Evolutionary conservation across 1,284 basidiomycete species (phyloP), one percentile per base, ranked within the genome.

Genomic region (Irpex rosettiformis): DNA sequence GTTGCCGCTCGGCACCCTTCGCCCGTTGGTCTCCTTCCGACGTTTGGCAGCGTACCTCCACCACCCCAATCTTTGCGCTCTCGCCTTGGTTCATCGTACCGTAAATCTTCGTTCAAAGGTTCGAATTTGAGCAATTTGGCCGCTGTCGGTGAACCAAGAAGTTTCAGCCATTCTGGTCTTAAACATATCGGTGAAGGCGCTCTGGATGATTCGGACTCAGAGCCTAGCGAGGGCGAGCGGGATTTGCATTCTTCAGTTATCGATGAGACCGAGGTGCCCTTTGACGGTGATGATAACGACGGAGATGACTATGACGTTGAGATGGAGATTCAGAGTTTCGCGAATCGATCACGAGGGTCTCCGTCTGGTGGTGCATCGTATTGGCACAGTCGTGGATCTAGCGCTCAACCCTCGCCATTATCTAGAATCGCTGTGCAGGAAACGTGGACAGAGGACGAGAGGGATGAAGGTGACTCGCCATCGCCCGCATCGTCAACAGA

Each of bases 141-240:
- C 21, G 58, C 62, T 13, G 66, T 61, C 29, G 64, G 62, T 13
- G 65, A 66, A 22, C 5, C 62, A 48, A 58, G 71, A 65, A 56
- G 63, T 52, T 27, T 64, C 60, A 59, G 63, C 56, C 47, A 58
- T 43, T 5, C 49, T 7, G 70, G 64, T 52, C 70, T 82, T 30
- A 75, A 81, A 2, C 82, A 89, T 64, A 81, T 88, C 2, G 90
- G 89, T 10, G 89, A 91, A 65, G 89, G 90, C 22, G 86, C 86
- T 2, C 71, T 92, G 8, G 85, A 88, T 61, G 88, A 90, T 66
- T 90, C 87, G 0, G 88, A 90, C 70, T 87, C 85, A 1, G 79
- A 76, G 18, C 78, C 75, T 0, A 75, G 73, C 21, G 74, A 60
- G 4, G 72, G 69, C 63, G 72, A 72, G 66, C 67, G 37, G 2